Evolutionary conservation across 257 asterid species (phyloP).

Genomic region (Cordia subcordata): DNA sequence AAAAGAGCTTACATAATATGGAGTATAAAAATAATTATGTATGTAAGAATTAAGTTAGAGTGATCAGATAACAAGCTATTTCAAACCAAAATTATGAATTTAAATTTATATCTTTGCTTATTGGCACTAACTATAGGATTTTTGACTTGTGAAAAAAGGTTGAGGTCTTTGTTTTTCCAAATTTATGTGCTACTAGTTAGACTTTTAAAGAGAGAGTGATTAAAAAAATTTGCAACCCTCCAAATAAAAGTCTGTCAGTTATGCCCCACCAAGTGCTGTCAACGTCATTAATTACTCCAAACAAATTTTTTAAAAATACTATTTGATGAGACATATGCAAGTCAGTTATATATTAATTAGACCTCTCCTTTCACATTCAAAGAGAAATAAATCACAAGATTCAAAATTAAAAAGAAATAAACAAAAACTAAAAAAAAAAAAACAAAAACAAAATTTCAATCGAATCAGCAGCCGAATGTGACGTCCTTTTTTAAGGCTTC

Average conservation of each 20-base stretch:
- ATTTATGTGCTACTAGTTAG: slow-evolving; percentile 3
- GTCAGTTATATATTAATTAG: slow-evolving; percentile 17
- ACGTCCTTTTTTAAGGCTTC: slow-evolving; percentile 48
- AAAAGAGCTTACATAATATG: too few species aligned
- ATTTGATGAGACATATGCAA: slow-evolving; percentile 35
- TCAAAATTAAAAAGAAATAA: too few species aligned
- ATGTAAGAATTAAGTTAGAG: too few species aligned
- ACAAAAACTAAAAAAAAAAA: background rate
- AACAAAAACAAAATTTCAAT: slow-evolving; percentile 10
- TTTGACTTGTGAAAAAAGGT: too few species aligned
- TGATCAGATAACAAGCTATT: too few species aligned
- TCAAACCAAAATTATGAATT: too few species aligned
- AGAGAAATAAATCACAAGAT: background rate
- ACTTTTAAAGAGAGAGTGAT: slow-evolving; percentile 7
- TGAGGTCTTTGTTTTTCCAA: background rate
- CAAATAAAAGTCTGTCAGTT: slow-evolving; percentile 72
- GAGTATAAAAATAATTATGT: too few species aligned
- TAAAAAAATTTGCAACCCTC: slow-evolving; percentile 32
- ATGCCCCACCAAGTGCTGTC: slow-evolving; percentile 83
- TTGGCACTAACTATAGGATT: too few species aligned
- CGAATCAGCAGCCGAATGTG: slow-evolving; percentile 29
- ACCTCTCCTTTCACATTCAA: slow-evolving; percentile 21
- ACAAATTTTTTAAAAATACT: too few species aligned
- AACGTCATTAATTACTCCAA: slow-evolving; percentile 46
- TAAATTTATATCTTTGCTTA: too few species aligned